These are phyloP conservation scores for Fusarium bulbicola DNA, from an alignment of 2,329 filamentous ascomycete genomes.

Conservation along the genomic window DNA sequence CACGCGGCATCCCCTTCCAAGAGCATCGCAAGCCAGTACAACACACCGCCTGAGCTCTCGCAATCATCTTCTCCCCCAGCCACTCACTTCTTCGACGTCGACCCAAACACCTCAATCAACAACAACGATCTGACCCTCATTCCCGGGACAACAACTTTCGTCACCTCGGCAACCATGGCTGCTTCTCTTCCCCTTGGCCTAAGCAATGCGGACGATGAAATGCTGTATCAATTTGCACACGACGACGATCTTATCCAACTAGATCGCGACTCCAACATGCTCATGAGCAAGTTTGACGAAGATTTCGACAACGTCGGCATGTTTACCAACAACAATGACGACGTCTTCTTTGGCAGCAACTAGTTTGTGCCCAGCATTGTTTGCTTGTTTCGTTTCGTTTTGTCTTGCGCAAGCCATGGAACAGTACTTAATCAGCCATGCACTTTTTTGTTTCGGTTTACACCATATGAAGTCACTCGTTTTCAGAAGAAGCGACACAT, in stretches of 20 bases:
- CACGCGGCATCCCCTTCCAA: constrained; percentile 59
- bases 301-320: constrained; percentile 62
- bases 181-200: constrained; percentile 47
- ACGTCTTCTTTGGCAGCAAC: constrained; percentile 60
- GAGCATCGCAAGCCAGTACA: constrained; percentile 61
- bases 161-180: constrained; percentile 47
- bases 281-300: constrained; percentile 64
- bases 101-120: constrained; percentile 49
- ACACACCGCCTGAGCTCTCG: constrained; percentile 69
- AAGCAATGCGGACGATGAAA: constrained; percentile 55
- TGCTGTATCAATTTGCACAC: constrained; percentile 54
- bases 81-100: constrained; percentile 58
- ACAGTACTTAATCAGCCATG: constrained; percentile 31
- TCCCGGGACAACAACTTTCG: constrained; percentile 45
- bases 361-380: constrained; percentile 28
- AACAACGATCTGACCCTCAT: constrained; percentile 46
- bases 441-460: constrained; percentile 15
- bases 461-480: constrained; percentile 2
- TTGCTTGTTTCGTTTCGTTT: background rate
- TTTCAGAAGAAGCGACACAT: constrained; percentile 12
- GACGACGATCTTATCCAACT: constrained; percentile 55
- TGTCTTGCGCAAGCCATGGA: constrained; percentile 5
- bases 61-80: constrained; percentile 66
- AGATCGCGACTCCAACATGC: constrained; percentile 57
- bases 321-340: constrained; percentile 60